Conservation (phyloP, 805 yeast genomes). For the Pichia californica region DNA sequence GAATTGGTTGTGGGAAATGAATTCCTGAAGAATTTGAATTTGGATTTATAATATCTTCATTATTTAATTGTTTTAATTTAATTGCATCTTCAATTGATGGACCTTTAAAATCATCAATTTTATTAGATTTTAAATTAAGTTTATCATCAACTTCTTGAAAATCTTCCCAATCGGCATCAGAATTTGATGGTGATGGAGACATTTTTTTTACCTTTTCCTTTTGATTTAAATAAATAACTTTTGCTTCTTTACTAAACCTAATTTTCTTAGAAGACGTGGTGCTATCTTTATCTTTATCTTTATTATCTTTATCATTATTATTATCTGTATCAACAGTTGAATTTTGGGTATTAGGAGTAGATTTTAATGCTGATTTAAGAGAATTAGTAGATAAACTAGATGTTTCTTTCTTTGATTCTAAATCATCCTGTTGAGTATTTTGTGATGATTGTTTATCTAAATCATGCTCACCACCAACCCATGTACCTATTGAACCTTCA, state of each 20-base stretch:
- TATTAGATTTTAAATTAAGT: constrained; percentile 10
- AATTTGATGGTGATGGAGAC: not conserved
- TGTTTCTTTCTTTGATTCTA: not conserved
- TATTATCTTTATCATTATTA: not conserved
- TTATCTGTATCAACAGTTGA: not conserved
- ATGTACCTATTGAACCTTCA: constrained; percentile 31
- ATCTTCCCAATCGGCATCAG: constrained; percentile 43
- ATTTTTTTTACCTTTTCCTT: constrained; percentile 6
- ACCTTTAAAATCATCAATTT: constrained; percentile 23
- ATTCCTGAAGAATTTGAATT: constrained; percentile 26
- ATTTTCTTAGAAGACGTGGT: constrained; percentile 21
- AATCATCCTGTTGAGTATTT: not conserved
- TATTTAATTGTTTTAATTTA: constrained; percentile 28
- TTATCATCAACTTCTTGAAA: constrained; percentile 43
- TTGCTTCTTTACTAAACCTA: constrained; percentile 28
- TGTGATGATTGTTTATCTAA: constrained; percentile 29
- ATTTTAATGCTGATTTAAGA: constrained; percentile 6
- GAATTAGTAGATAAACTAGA: no score
- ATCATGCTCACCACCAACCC: constrained; percentile 31
- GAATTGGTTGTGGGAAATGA: constrained; percentile 59
- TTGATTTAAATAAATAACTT: constrained; percentile 24
- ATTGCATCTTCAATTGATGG: constrained; percentile 42
- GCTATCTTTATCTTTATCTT: constrained; percentile 9
- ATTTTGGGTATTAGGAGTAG: not conserved
- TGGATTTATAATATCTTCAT: constrained; percentile 28